Conservation (phyloP, 2,329 filamentous ascomycete genomes). For the Exophiala xenobiotica region DNA sequence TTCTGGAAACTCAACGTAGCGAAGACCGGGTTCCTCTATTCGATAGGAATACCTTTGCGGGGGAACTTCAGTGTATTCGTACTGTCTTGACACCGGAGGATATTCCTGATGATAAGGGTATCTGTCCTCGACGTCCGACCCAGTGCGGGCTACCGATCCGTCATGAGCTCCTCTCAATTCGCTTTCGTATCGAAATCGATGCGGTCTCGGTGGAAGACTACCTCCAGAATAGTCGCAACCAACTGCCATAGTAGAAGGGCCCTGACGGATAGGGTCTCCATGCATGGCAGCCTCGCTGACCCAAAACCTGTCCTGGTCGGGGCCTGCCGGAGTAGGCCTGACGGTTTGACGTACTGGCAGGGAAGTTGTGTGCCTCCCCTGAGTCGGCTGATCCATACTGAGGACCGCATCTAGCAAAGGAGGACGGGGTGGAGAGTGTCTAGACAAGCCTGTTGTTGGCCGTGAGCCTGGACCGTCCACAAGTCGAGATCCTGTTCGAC, state of each 20-base stretch:
- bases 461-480: background rate
- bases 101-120: background rate
- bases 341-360: background rate
- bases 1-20: background rate
- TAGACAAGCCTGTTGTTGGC: background rate
- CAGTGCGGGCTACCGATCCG: too few species aligned
- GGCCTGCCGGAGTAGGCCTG: background rate
- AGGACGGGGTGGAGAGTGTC: background rate
- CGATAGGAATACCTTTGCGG: background rate
- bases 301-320: background rate
- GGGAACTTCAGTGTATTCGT: background rate
- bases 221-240: too few species aligned
- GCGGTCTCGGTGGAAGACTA: too few species aligned
- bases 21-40: background rate
- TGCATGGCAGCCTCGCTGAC: too few species aligned
- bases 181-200: too few species aligned
- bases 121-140: background rate
- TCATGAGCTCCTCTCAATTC: too few species aligned
- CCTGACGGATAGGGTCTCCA: too few species aligned
- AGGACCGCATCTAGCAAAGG: background rate
- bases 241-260: too few species aligned
- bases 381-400: background rate
- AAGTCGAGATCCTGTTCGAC: background rate
- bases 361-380: background rate
- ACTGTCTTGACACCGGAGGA: background rate